A percentile compares a stretch with the other conserved stretches of the same genome.
phyloP scores from a whole-genome alignment of 345 rosid species.

The Gossypium ekmanianum region DNA sequence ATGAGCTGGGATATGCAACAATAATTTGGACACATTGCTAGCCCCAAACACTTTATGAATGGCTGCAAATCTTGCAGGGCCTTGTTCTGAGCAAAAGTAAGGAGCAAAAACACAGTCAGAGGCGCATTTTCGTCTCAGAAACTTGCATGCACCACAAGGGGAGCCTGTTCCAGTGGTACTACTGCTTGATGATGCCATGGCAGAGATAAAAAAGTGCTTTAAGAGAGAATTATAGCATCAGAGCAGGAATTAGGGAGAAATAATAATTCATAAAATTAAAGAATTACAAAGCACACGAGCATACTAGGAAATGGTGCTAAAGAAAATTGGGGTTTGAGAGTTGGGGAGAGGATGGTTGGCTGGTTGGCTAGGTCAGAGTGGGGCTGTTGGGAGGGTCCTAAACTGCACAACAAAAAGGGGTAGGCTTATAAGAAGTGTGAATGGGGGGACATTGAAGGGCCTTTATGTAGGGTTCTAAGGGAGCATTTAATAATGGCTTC shows the following conservation, averaged over 20 bases:
- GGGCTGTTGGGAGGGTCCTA: slow-evolving; percentile 7
- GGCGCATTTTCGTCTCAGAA: slow-evolving; percentile 62
- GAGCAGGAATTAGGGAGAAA: not conserved
- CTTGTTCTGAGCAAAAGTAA: slow-evolving; percentile 67
- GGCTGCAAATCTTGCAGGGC: slow-evolving; percentile 62
- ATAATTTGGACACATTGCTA: slow-evolving; percentile 63
- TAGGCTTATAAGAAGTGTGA: slow-evolving; percentile 32
- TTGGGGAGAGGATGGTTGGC: not conserved
- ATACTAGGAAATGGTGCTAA: slow-evolving; percentile 43
- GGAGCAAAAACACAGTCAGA: slow-evolving; percentile 68
- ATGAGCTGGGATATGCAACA: slow-evolving; percentile 54
- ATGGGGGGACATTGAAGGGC: slow-evolving; percentile 57
- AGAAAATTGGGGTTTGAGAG: not conserved
- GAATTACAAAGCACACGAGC: slow-evolving; percentile 36
- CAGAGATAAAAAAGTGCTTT: not conserved
- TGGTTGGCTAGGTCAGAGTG: not conserved
- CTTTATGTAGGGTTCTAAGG: slow-evolving; percentile 52
- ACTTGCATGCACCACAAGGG: slow-evolving; percentile 85
- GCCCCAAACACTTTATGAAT: slow-evolving; percentile 82
- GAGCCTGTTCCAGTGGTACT: slow-evolving; percentile 32
- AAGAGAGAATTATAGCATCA: slow-evolving; percentile 6
- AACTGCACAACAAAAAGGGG: not conserved
- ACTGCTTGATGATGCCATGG: slow-evolving; percentile 42
- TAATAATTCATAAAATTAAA: not conserved
- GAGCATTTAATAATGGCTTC: slow-evolving; percentile 48